Base-by-base conservation (phyloP, 768 basidiomycete genomes). In the Amyloporia xantha region DNA sequence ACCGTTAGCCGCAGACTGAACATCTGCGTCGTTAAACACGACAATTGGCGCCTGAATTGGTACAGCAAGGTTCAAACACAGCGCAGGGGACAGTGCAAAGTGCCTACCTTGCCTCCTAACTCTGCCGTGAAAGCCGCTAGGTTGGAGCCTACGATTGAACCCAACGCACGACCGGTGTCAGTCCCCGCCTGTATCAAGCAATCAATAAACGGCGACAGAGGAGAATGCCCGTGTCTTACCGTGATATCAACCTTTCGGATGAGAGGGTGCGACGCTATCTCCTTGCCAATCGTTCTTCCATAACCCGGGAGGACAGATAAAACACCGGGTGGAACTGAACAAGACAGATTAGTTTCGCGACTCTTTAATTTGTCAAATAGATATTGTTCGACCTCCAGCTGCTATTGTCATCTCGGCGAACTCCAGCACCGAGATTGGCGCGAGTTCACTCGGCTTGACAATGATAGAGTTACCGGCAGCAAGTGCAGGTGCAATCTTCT, bases 211-310 rank as follows among this genome's bases (percentile, higher is more conserved):
- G 10, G 11, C 33, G 42, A n/a, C 11, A 46, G n/a, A 37, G 44
- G 12, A 7, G 13, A 1, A 6, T 21, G 11, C 6, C 21, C 36
- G 23, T 15, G 3, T 23, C 78, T 63, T 59, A 88, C 90, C 4
- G 91, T 93, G 24, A 93, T 71, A 58, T 93, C 91, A 15, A 92
- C 86, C 62, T 92, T 92, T 44, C 80, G 77, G 38, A 92, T 68
- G 39, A 79, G 61, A 2, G 80, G 77, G 64, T 90, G 74, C 27
- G 77, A 74, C 21, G 82, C 78, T 24, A 92, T 73, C 23, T 76
- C 72, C 59, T 71, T 78, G 7, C 86, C 91, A 1, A 82, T 81
- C 5, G 70, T 73, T 21, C 68, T 62, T 4, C 90, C 89, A 38
- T 70, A 71, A n/a, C 89, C 89, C 6, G 86, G 84, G 24, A 92